Evolutionary conservation across 306 rosid species (phyloP).

Genomic region (Cicer judaicum): DNA sequence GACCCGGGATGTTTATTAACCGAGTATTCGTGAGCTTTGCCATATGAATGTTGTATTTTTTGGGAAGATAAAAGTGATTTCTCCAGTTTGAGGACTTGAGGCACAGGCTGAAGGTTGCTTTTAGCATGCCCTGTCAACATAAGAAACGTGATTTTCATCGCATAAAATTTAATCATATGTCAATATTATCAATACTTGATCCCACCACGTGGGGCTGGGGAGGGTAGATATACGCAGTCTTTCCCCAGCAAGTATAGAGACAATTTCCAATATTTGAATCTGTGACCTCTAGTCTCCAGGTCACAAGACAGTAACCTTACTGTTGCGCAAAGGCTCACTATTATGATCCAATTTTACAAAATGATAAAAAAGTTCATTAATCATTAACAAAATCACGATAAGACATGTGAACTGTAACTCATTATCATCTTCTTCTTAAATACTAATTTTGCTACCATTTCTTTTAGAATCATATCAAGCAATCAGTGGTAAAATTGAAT

Average conservation of each 20-base stretch:
- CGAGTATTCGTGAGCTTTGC: constrained; percentile 55
- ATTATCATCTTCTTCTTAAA: constrained; percentile 3
- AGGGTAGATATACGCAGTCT: no score
- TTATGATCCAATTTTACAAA: neutral
- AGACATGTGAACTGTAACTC: no score
- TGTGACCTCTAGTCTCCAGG: no score
- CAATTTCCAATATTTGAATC: no score
- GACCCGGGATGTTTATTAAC: constrained; percentile 53
- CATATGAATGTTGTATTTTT: constrained; percentile 54
- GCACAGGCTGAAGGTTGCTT: constrained; percentile 51
- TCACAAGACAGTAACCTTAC: no score
- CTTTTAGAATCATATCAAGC: neutral
- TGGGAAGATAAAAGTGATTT: constrained; percentile 57
- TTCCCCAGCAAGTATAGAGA: no score
- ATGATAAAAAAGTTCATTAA: neutral
- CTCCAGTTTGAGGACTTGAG: constrained; percentile 62
- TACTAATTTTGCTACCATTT: constrained; percentile 27
- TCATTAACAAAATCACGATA: no score
- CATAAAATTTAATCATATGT: constrained; percentile 15
- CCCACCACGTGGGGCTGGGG: no score
- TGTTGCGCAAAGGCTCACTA: no score
- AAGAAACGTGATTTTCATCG: constrained; percentile 1
- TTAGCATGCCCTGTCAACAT: constrained; percentile 65
- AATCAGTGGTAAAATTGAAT: constrained; percentile 10
- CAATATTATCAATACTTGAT: neutral